These are phyloP conservation scores for Leishmania mexicana DNA, from an alignment of 208 protist species.

Conservation along the genomic window DNA sequence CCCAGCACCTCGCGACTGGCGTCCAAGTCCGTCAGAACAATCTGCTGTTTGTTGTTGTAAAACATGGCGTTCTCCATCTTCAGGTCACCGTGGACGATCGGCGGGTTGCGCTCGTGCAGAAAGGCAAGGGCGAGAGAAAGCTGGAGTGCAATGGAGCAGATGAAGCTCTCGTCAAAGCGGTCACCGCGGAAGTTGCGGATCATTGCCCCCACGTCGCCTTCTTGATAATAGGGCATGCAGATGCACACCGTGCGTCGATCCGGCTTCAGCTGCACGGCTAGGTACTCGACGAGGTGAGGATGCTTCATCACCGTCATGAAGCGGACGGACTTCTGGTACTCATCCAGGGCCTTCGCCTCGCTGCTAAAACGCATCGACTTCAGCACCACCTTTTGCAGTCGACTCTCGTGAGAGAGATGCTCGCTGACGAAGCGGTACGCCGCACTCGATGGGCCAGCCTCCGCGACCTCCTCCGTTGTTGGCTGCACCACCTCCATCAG, in stretches of 20 bases:
- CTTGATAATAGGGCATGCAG: conserved; percentile 79
- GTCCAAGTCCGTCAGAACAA: conserved; percentile 84
- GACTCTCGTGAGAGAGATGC: conserved; percentile 25
- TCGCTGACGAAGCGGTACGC: conserved; percentile 33
- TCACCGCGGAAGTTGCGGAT: conserved; percentile 50
- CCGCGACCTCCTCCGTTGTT: conserved; percentile 29
- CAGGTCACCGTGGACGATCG: conserved; percentile 83
- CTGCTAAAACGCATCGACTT: conserved; percentile 59
- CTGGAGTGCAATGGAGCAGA: conserved; percentile 71
- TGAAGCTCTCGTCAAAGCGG: conserved; percentile 51
- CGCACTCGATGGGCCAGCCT: conserved; percentile 27
- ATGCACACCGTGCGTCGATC: conserved; percentile 51
- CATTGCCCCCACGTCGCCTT: conserved; percentile 55
- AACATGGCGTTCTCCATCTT: conserved; percentile 83
- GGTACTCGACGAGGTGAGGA: conserved; percentile 74
- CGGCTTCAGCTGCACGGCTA: conserved; percentile 66
- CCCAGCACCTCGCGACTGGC: conserved; percentile 53
- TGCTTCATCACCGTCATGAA: conserved; percentile 71
- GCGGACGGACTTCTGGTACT: conserved; percentile 75
- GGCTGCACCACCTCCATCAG: conserved; percentile 46
- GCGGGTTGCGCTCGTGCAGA: conserved; percentile 77
- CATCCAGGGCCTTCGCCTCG: conserved; percentile 27
- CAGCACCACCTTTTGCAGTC: conserved; percentile 48
- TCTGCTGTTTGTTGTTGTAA: conserved; percentile 48
- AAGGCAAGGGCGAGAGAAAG: conserved; percentile 54